Conservation (phyloP, 768 basidiomycete genomes). For the Auricularia heimuer region DNA sequence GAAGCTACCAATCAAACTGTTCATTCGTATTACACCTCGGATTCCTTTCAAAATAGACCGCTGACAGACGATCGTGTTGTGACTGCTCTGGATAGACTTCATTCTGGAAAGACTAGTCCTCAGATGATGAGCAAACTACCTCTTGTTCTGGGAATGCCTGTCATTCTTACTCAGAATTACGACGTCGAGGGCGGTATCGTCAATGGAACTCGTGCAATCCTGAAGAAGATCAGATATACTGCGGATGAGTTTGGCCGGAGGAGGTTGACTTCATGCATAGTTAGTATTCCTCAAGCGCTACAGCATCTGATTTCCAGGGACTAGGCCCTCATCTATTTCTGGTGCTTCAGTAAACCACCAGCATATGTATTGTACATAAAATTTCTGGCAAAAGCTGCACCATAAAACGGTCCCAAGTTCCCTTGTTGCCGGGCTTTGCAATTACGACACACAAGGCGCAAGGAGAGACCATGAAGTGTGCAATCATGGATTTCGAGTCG, state of each 20-base stretch:
- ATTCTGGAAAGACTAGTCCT: neutral
- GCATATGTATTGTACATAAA: conserved; percentile 18
- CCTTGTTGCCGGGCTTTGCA: conserved; percentile 28
- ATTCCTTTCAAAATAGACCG: neutral
- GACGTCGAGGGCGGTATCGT: conserved; percentile 28
- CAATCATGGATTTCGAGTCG: conserved; percentile 24
- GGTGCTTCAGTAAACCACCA: conserved; percentile 15
- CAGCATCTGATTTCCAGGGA: neutral
- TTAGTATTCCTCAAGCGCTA: conserved; percentile 11
- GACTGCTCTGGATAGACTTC: neutral
- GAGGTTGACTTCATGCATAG: conserved; percentile 16
- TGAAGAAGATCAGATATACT: conserved; percentile 17
- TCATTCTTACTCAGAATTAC: conserved; percentile 21
- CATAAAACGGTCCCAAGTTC: conserved; percentile 25
- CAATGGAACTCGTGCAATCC: conserved; percentile 24
- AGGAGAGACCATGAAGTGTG: conserved; percentile 24
- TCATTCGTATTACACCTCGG: neutral
- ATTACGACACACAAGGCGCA: conserved; percentile 33
- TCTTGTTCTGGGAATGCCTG: conserved; percentile 6
- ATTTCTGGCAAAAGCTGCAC: conserved; percentile 11
- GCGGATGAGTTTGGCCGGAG: conserved; percentile 11
- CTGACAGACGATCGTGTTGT: no score
- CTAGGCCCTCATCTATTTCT: conserved; percentile 10
- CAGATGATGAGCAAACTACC: neutral
- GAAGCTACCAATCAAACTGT: neutral